A percentile compares a stretch with the other conserved stretches of the same genome.
phyloP scores from a whole-genome alignment of 148 eudicot genomes.

The Polygonum maritimum region DNA sequence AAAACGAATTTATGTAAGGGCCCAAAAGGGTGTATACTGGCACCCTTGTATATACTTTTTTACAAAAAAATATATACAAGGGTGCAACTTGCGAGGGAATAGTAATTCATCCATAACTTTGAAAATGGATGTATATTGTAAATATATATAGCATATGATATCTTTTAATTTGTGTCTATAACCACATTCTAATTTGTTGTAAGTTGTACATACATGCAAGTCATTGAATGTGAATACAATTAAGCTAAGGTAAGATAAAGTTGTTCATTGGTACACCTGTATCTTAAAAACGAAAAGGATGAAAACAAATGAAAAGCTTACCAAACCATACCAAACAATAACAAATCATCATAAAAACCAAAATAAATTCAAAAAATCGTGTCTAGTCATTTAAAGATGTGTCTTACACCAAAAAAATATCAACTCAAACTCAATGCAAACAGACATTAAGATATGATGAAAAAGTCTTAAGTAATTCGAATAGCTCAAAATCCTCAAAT shows the following conservation, averaged over 20 bases:
- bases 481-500: no score
- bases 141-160: not conserved
- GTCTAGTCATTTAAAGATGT: not conserved
- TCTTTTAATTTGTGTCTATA: not conserved
- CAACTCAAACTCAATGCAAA: not conserved
- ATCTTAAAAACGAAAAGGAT: not conserved
- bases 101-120: no score
- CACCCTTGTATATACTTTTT: no score
- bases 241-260: not conserved
- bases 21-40: no score
- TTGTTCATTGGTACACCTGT: not conserved
- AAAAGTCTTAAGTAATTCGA: no score
- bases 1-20: no score
- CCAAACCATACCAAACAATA: conserved; percentile 5
- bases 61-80: no score
- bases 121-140: no score
- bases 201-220: not conserved
- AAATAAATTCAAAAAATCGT: not conserved
- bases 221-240: not conserved
- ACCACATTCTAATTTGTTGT: not conserved
- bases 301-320: conserved; percentile 1
- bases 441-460: not conserved
- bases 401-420: not conserved
- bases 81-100: no score
- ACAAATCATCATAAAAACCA: not conserved